Evolutionary conservation across 306 rosid species (phyloP), one percentile per base, ranked within the genome.

Genomic region (Echinosophora koreensis): DNA sequence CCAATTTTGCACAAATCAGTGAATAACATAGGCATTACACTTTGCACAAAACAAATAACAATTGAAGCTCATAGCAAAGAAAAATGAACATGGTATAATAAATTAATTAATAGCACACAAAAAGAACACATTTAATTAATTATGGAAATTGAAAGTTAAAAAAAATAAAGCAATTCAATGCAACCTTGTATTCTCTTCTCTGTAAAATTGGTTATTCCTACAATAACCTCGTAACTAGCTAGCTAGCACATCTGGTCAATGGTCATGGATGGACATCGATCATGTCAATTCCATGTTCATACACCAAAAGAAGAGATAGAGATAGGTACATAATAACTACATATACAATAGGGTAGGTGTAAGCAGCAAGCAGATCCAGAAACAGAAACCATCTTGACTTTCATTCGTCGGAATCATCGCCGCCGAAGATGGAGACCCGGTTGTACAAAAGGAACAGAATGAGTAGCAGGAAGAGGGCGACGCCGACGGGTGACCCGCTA

Each of bases 401-500:
- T 85, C 84, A 94, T 1, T 89, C 98, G 37, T 78, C 94, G 69
- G 92, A 85, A 47, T 92, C 91, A 13, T 49, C 90, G 38, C 89
- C 93, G 66, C 97, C 92, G 81, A 95, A 95, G 87, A 95, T 79
- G 30, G 99, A 89, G 1, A 88, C 2, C 4, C 93, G 95, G 52
- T 90, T 84, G 84, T 81, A 86, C 30, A 95, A 74, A 8, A 95
- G 97, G 63, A 95, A 47, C 28, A 95, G 50, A 8, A 92, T 27
- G 76, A 95, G 86, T 57, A 89, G 0, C 46, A 92, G 95, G 55
- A 95, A 30, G 44, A 95, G 85, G 0, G 97, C 97, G 2, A 95
- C 99, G 68, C 99, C 99, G 47, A 90, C 69, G 4, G 99, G 97
- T 0, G 99, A 92, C 9, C 99, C 99, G 54, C 87, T 87, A 17